Percentiles rank a stretch among this genome's conserved stretches.
Conservation (phyloP, 2,329 filamentous ascomycete species). For the Biscogniauxia mediterranea region DNA sequence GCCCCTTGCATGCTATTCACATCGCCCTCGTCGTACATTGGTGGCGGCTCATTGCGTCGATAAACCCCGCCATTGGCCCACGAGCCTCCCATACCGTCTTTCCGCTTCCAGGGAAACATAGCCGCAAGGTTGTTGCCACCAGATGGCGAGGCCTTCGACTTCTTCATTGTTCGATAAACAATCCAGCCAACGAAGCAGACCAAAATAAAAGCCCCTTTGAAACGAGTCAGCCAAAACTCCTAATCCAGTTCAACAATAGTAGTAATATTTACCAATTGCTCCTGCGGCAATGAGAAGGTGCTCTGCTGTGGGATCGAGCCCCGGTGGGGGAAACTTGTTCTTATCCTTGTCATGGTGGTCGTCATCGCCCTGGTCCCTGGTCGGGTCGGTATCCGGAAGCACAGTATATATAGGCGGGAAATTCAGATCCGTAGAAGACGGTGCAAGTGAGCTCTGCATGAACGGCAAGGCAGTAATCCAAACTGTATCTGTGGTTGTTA, state of each 20-base stretch:
- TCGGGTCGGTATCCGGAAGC: background rate
- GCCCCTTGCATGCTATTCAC: conserved; percentile 23
- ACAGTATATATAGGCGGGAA: background rate
- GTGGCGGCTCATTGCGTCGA: conserved; percentile 24
- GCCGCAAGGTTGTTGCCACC: conserved; percentile 18
- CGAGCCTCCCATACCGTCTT: conserved; percentile 11
- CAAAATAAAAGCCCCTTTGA: conserved; percentile 44
- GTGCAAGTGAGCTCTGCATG: background rate
- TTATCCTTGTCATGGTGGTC: conserved; percentile 4
- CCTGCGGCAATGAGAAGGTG: conserved; percentile 36
- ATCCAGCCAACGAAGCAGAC: conserved; percentile 46
- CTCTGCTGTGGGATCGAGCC: conserved; percentile 29
- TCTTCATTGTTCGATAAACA: conserved; percentile 39
- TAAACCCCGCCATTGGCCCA: conserved; percentile 12
- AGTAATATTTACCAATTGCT: conserved; percentile 33
- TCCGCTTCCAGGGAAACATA: conserved; percentile 21
- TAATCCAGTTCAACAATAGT: background rate
- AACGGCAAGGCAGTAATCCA: background rate
- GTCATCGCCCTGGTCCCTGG: background rate
- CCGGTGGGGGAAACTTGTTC: conserved; percentile 8
- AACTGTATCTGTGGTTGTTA: background rate
- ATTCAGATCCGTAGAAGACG: background rate
- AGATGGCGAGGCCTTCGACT: conserved; percentile 22
- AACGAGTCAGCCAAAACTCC: background rate
- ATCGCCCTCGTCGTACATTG: conserved; percentile 25